Conservation (phyloP, 768 basidiomycete genomes). For the Kwoniella mangroviensis region DNA sequence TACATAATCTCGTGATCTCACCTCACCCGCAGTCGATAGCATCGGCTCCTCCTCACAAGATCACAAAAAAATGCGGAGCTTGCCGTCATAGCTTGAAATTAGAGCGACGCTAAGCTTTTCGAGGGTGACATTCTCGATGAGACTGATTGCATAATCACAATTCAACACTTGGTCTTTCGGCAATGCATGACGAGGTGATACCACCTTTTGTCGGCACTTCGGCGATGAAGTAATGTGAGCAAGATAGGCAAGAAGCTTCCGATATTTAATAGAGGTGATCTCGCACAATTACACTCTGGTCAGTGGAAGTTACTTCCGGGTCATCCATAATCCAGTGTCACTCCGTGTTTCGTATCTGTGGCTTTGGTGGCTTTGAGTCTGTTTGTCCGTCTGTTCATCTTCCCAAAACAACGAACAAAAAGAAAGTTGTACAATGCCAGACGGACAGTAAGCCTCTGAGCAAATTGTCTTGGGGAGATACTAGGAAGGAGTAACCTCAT, state of each 20-base stretch:
- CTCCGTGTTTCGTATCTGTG: neutral
- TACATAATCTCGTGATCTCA: neutral
- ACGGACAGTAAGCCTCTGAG: neutral
- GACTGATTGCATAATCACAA: neutral
- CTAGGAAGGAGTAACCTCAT: neutral
- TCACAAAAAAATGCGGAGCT: neutral
- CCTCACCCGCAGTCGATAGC: conserved; percentile 8
- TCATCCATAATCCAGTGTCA: neutral
- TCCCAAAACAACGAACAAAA: neutral
- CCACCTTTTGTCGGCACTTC: neutral
- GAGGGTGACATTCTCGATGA: conserved; percentile 1
- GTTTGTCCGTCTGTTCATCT: too few species aligned
- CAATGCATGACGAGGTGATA: neutral
- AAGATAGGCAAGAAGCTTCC: too few species aligned
- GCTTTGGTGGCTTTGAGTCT: neutral
- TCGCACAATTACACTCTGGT: too few species aligned
- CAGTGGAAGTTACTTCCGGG: neutral
- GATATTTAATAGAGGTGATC: too few species aligned
- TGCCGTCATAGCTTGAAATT: neutral
- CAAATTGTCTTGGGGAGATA: neutral
- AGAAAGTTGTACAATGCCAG: neutral
- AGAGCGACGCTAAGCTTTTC: neutral
- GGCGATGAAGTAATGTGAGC: too few species aligned
- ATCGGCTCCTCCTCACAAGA: neutral
- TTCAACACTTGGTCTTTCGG: neutral